Evolutionary conservation across 2,329 filamentous ascomycete genomes (phyloP).

Genomic region (Aspergillus calidoustus): DNA sequence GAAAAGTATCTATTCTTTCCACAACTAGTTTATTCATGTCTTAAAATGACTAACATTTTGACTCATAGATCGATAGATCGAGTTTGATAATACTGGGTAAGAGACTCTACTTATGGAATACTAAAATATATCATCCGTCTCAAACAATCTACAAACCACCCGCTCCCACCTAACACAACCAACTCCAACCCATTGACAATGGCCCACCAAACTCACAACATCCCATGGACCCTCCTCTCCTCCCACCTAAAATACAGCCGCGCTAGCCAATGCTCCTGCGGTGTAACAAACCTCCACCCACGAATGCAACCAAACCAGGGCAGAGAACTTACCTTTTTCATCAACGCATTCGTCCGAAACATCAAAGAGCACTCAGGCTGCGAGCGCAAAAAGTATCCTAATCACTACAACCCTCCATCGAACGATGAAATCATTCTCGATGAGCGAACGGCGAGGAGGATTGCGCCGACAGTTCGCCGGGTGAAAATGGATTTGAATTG

Average conservation of each 20-base stretch:
- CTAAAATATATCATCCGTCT: too few species aligned
- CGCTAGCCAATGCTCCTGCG: neutral
- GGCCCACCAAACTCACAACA: conserved; percentile 23
- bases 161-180: too few species aligned
- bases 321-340: conserved; percentile 17
- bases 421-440: conserved; percentile 14
- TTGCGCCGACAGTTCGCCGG: conserved; percentile 3
- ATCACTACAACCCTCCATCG: conserved; percentile 2
- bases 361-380: conserved; percentile 14
- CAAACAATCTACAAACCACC: too few species aligned
- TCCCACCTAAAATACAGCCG: conserved; percentile 13
- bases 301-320: conserved; percentile 17
- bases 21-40: too few species aligned
- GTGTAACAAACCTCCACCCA: conserved; percentile 4
- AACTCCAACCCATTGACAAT: neutral
- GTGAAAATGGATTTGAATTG: neutral
- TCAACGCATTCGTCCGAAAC: conserved; percentile 15
- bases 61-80: too few species aligned
- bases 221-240: conserved; percentile 17
- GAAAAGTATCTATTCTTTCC: too few species aligned
- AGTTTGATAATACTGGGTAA: too few species aligned
- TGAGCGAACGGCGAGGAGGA: conserved; percentile 11
- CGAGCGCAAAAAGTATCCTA: conserved; percentile 20
- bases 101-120: too few species aligned
- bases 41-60: too few species aligned